These are phyloP conservation scores for Entoloma clypeatum DNA, from an alignment of 1,284 basidiomycete species.

Conservation along the genomic window DNA sequence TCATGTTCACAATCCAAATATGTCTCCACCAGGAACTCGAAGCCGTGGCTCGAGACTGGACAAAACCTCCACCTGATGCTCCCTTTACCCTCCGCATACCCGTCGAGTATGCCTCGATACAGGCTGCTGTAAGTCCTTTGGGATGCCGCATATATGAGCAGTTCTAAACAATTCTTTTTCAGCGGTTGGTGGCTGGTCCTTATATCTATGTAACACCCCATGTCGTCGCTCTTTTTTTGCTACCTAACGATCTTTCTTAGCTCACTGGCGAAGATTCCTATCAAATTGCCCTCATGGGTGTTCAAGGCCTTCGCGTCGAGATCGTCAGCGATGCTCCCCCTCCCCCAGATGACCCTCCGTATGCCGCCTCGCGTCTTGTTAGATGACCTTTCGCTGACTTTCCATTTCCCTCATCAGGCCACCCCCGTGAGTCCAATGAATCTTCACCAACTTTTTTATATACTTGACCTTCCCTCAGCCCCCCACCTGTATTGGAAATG, in stretches of 20 bases:
- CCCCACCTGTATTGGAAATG: constrained; percentile 82
- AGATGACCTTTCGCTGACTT: constrained; percentile 11
- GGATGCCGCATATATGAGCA: constrained; percentile 4
- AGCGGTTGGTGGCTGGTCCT: constrained; percentile 73
- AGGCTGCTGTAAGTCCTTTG: constrained; percentile 58
- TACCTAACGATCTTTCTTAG: constrained; percentile 33
- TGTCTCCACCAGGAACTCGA: constrained; percentile 60
- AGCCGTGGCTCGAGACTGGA: constrained; percentile 74
- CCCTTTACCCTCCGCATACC: constrained; percentile 70
- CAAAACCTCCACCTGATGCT: constrained; percentile 74
- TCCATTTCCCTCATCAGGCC: constrained; percentile 36
- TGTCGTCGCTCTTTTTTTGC: constrained; percentile 7
- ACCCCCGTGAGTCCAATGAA: constrained; percentile 57
- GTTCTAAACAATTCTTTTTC: too few relatives aligned
- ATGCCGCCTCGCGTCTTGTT: constrained; percentile 10
- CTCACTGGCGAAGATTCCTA: constrained; percentile 78
- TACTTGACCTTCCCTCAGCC: constrained; percentile 39
- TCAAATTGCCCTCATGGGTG: constrained; percentile 75
- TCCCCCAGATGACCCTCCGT: constrained; percentile 76
- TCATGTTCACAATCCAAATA: too few relatives aligned
- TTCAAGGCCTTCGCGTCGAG: constrained; percentile 75
- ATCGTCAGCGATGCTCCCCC: constrained; percentile 78
- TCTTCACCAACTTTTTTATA: constrained; percentile 8
- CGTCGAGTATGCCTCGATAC: constrained; percentile 76
- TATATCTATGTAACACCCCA: constrained; percentile 65